Evolutionary conservation across 129 eudicot genomes (phyloP), one percentile per base, ranked within the genome.

Genomic region (Sambucus nigra): DNA sequence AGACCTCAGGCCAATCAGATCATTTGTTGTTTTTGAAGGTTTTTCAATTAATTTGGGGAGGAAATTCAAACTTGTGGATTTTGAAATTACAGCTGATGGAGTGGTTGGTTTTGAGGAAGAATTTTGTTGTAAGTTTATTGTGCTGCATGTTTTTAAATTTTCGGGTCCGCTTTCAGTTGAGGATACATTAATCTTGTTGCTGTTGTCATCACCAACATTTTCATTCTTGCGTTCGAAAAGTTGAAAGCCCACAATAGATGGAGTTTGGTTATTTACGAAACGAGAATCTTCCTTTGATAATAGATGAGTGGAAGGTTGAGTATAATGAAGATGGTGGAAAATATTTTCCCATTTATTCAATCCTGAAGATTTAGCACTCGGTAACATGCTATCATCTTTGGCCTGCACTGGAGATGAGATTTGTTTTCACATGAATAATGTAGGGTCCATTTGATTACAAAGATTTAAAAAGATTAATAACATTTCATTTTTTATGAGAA

Each of bases 351-450:
- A 71, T 71, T 85, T 91, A 54, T 72, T 74, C 51, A 84, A 53
- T 25, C 73, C 73, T 25, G 38, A 50, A 55, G 73, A 70, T 69
- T 70, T 69, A 32, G 69, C 59, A 48, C 72, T 67, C 63, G 67
- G 57, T 55, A 72, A 62, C 65, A 63, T 44, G 38, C 70, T 58
- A 70, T 82, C 86, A 48, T 75, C 82, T 71, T 55, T 80, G 74
- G 78, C 82, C 94, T 88, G 97, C 76, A 76, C 92, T 78, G 81
- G 73, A 78, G 61, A 68, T 64, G 64, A 23, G 63, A 53, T 67
- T 75, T n/a, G 68, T 78, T n/a, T n/a, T 72, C 54, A 75, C 67
- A 61, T 65, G 70, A 69, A 46, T 11, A 59, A 52, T 16, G 33
- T 22, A 65, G 21, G 21, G 4, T 19, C n/a, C n/a, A n/a, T n/a